A percentile compares a stretch with the other conserved stretches of the same genome.
These are phyloP conservation scores for Fraxinus excelsior DNA, from an alignment of 257 asterid species.

Conservation along the genomic window DNA sequence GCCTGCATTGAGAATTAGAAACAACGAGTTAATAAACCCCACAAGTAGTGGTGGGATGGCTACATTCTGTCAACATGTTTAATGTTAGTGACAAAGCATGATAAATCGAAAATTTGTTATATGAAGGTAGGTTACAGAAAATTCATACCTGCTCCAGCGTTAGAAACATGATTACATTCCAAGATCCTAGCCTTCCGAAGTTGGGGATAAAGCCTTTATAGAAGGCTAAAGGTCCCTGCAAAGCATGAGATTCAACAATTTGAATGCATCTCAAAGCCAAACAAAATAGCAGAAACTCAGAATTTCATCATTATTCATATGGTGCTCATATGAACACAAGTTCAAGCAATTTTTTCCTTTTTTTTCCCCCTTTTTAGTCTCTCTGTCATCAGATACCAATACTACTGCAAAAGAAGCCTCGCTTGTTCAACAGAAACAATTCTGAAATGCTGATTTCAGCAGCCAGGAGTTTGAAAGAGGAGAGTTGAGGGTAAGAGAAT, in stretches of 20 bases:
- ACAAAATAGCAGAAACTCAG: background rate
- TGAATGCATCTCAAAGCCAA: background rate
- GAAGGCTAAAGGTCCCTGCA: constrained; percentile 95
- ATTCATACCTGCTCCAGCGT: constrained; percentile 84
- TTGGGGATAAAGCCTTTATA: constrained; percentile 95
- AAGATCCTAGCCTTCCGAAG: constrained; percentile 91
- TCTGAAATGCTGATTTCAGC: background rate
- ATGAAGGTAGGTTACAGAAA: constrained; percentile 2
- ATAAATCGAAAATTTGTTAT: background rate
- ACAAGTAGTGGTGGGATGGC: background rate
- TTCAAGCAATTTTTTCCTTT: background rate
- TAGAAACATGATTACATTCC: constrained; percentile 95
- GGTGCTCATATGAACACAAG: background rate
- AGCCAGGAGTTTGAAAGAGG: background rate
- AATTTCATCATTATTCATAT: background rate
- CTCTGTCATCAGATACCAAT: background rate
- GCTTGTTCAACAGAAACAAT: background rate
- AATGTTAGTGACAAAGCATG: background rate
- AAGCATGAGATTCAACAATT: constrained; percentile 14
- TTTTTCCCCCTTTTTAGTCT: background rate
- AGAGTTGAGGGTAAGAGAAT: background rate
- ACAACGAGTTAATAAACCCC: constrained; percentile 1
- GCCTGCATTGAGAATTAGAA: constrained; percentile 53
- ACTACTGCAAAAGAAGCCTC: background rate
- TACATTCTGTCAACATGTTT: background rate